Evolutionary conservation across 2,329 filamentous ascomycete genomes (phyloP), one percentile per base, ranked within the genome.

Genomic region (Penicillium capsulatum): DNA sequence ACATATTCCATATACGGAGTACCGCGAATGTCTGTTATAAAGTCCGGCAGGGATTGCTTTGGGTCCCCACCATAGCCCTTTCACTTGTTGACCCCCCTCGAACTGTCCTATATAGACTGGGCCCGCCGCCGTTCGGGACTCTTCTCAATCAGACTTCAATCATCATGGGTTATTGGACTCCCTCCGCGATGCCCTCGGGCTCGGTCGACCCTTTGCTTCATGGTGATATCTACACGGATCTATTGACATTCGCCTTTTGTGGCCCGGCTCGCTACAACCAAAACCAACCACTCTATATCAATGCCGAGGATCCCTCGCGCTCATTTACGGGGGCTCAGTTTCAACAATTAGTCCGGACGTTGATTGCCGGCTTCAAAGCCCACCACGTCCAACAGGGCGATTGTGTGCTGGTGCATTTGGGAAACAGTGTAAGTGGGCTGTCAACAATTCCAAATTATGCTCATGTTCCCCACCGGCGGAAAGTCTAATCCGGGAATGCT

Each of bases 371-470:
- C 3, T 53, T 70, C 14, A 63, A 61, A 38, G 59, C 60, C 7
- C 55, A 62, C 38, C 57, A 63, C 38, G 50, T 71, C 36, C 52
- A 61, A 38, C 49, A 54, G 5, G 68, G 68, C 7, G 68, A 71
- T 33, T 69, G 64, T 53, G 68, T 71, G 17, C 52, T 68, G 48
- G 57, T 71, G 31, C 64, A 68, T 45, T 39, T 67, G 41, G 65
- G 61, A 26, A 71, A 71, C 41, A 64, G 58, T 46, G 66, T 68
- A 55, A 60, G 65, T 57, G 17, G 9, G 15, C 20, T 27, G 29
- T n/a, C 7, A 6, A 15, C 14, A 16, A 17, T 28, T 28, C 4
- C 3, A 35, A 28, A 28, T 27, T 17, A 36, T 8, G 20, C 15
- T 7, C 8, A n/a, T n/a, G n/a, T 22, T 22, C 19, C 19, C 19